These are phyloP conservation scores for Arachis monticola DNA, from an alignment of 331 rosid genomes.

Conservation along the genomic window DNA sequence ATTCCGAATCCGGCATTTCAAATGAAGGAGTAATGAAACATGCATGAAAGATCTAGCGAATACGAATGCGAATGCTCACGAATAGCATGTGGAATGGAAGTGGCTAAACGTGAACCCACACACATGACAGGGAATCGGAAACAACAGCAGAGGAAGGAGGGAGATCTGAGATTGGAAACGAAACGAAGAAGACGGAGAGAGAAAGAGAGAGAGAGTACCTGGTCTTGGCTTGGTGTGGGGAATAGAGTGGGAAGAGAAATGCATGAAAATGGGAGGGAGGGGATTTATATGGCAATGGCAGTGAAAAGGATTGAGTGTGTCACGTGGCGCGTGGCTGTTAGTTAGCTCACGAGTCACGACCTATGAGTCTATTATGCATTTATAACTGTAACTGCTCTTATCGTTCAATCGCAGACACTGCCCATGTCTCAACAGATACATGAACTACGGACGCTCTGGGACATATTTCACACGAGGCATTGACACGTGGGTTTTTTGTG, in stretches of 20 bases:
- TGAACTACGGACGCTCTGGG: too few species aligned
- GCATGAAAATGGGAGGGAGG: constrained; percentile 37
- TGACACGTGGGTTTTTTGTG: too few species aligned
- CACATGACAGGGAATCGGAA: constrained; percentile 22
- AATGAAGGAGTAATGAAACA: background rate
- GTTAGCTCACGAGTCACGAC: constrained; percentile 51
- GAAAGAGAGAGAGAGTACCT: constrained; percentile 41
- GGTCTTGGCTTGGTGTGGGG: constrained; percentile 18
- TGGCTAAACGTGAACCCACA: constrained; percentile 1
- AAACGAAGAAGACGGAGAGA: background rate
- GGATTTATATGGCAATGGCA: constrained; percentile 24
- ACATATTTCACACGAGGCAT: too few species aligned
- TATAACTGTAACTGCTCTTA: too few species aligned
- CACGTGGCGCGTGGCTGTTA: constrained; percentile 68
- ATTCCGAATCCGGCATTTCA: background rate
- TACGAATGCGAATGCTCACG: background rate
- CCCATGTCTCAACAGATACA: too few species aligned
- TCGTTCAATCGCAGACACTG: too few species aligned
- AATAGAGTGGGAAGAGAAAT: constrained; percentile 30
- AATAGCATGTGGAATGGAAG: background rate
- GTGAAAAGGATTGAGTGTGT: constrained; percentile 21
- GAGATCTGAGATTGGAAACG: constrained; percentile 34
- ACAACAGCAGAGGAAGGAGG: background rate
- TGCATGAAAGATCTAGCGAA: constrained; percentile 17
- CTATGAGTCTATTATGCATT: too few species aligned